A percentile compares a stretch with the other conserved stretches of the same genome.
Conservation (phyloP, 2,329 filamentous ascomycete species). For the Colletotrichum sidae region DNA sequence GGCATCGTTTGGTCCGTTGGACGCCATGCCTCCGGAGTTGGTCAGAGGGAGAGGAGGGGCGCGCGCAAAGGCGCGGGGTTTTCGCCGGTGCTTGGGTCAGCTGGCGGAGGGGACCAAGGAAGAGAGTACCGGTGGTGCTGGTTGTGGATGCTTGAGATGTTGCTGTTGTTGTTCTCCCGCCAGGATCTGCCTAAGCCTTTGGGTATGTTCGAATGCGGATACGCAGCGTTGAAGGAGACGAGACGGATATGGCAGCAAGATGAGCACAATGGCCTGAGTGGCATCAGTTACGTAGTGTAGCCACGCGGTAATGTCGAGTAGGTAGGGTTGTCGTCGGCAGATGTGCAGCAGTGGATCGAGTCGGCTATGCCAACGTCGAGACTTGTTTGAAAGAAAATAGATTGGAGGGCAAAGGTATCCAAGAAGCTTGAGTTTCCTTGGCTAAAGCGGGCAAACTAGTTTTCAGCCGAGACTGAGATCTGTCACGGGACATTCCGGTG, state of each 20-base stretch:
- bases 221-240: neutral
- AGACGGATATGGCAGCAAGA: neutral
- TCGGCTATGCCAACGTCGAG: neutral
- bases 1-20: conserved; percentile 4
- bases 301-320: conserved; percentile 7
- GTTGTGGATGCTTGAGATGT: no score
- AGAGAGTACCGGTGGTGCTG: no score
- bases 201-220: neutral
- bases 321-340: neutral
- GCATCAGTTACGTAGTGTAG: neutral
- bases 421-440: no score
- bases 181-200: neutral
- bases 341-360: conserved; percentile 23
- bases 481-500: no score
- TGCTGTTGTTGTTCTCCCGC: no score
- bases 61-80: neutral
- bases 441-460: no score
- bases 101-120: no score
- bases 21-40: conserved; percentile 13
- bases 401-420: no score
- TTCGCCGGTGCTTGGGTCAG: neutral
- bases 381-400: no score
- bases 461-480: no score
- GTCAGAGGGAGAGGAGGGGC: neutral
- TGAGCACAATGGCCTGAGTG: no score